Evolutionary conservation across 495 filamentous ascomycete species (phyloP).

Genomic region (Cladorrhinum samala): DNA sequence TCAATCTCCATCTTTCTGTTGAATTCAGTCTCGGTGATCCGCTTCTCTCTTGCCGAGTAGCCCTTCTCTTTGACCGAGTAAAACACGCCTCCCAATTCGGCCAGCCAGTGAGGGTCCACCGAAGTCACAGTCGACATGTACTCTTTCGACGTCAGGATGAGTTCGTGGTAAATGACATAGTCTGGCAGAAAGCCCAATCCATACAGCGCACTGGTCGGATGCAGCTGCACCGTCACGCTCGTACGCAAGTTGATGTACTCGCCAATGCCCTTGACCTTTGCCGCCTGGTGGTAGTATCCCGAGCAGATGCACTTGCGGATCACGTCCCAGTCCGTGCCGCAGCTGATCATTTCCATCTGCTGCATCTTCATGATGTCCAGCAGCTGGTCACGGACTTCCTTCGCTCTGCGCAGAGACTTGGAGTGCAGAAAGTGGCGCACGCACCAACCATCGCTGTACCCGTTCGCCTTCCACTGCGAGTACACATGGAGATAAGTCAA

Average conservation of each 20-base stretch:
- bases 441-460: conserved; percentile 87
- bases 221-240: conserved; percentile 85
- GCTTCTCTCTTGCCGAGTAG: conserved; percentile 82
- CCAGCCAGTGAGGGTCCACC: conserved; percentile 97
- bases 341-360: conserved; percentile 80
- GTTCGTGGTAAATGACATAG: conserved; percentile 97
- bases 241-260: conserved; percentile 97
- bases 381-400: conserved; percentile 90
- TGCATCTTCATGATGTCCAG: conserved; percentile 92
- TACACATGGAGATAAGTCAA: conserved; percentile 94
- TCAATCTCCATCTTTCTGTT: conserved; percentile 95
- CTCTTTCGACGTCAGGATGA: conserved; percentile 94
- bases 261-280: conserved; percentile 90
- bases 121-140: conserved; percentile 98
- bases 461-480: conserved; percentile 90
- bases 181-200: conserved; percentile 90
- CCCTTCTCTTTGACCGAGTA: conserved; percentile 98
- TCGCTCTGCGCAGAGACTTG: conserved; percentile 82
- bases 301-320: conserved; percentile 96
- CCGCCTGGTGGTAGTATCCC: conserved; percentile 98
- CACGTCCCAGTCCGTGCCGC: conserved; percentile 94
- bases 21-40: conserved; percentile 89
- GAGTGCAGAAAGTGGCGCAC: conserved; percentile 86
- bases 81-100: conserved; percentile 96
- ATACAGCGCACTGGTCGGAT: conserved; percentile 89